Percentiles rank a stretch among this genome's conserved stretches.
Evolutionary conservation across 2,329 filamentous ascomycete genomes (phyloP).

Genomic region (Elsinoe fawcettii): DNA sequence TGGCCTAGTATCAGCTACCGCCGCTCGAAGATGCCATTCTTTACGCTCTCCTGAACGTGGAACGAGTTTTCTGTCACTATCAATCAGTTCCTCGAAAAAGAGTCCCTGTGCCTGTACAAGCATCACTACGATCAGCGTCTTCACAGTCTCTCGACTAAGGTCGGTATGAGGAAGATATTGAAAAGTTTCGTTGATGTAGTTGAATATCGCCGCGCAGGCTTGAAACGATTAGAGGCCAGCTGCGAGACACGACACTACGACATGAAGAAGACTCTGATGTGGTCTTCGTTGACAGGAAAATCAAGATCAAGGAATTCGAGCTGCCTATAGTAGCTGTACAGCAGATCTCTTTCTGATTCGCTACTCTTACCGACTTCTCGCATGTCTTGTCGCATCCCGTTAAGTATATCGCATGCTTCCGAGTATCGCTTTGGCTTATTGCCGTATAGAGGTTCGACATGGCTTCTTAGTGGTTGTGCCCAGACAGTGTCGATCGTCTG

Average conservation of each 20-base stretch:
- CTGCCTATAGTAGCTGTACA: constrained; percentile 97
- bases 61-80: constrained; percentile 85
- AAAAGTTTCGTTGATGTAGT: constrained; percentile 99
- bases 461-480: constrained; percentile 81
- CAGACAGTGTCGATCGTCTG: constrained; percentile 98
- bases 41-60: constrained; percentile 84
- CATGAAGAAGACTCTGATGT: constrained; percentile 98
- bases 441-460: constrained; percentile 88
- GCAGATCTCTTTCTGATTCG: constrained; percentile 80
- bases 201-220: constrained; percentile 98
- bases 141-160: constrained; percentile 88
- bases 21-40: constrained; percentile 86
- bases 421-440: constrained; percentile 94
- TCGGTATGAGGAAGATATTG: constrained; percentile 95
- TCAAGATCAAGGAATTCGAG: constrained; percentile 87
- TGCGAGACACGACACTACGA: constrained; percentile 80
- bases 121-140: constrained; percentile 85
- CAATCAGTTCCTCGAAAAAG: constrained; percentile 91
- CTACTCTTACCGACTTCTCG: constrained; percentile 94
- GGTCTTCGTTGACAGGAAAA: constrained; percentile 96
- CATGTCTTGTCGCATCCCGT: constrained; percentile 95
- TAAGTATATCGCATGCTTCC: constrained; percentile 90
- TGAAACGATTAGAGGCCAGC: constrained; percentile 98
- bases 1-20: constrained; percentile 81
- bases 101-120: constrained; percentile 95